Base-by-base conservation (phyloP, 106 monocot genomes). In the Posidonia australis region DNA sequence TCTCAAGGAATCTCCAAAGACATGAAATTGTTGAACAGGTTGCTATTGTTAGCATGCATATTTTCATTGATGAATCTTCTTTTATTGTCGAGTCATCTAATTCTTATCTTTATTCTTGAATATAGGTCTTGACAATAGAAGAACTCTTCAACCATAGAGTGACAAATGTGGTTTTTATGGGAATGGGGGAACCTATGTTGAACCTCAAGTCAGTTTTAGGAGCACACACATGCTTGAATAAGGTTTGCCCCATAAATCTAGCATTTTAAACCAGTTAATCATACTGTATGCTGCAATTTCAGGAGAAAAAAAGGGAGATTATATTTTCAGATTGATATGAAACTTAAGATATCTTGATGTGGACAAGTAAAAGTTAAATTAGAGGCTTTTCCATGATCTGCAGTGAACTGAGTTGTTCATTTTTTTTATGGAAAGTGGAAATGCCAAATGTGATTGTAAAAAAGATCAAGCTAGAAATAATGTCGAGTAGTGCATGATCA, bases 11-110 rank as follows among this genome's bases (percentile, higher is more conserved):
- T 71, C 90, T 96, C 10, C 70, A 65, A 26, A 72, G 67, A 28
- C 90, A 96, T 79, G 90, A 96, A 72, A 96, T 96, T 73, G 78
- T 96, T 57, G 94, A 90, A 63, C 90, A 96, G 94, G 94, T 90
- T 59, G 7, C 44, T 71, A 14, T n/a, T n/a, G n/a, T n/a, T n/a
- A 43, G 13, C 36, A 9, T 44, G 20, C 61, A 0, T 63, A 25
- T 11, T 28, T 32, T 31, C n/a, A 30, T 59, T 17, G 5, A 49
- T 16, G 46, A 42, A 0, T 36, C 13, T 41, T 62, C 9, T 43
- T 17, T 18, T 28, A 28, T n/a, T n/a, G 62, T 11, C 5, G n/a
- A 28, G 13, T 43, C 26, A 19, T 26, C 10, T 43, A 13, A 0
- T 17, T 36, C n/a, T 36, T 36, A 46, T 63, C 12, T 27, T 17